Evolutionary conservation across 345 rosid species (phyloP), one percentile per base, ranked within the genome.

Genomic region (Hypericum perforatum): DNA sequence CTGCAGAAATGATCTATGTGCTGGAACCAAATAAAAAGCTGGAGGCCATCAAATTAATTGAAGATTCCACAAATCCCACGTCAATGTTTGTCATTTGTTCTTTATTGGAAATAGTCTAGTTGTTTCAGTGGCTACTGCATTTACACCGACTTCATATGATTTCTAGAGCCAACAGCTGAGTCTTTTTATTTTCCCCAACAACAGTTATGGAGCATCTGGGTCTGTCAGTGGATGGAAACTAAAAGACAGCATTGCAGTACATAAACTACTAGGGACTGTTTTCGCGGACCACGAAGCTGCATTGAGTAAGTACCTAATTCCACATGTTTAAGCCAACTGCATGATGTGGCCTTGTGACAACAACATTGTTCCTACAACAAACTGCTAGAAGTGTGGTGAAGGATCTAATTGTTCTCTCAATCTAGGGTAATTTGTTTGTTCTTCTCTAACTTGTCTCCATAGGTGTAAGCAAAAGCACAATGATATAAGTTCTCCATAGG

Each of bases 201-300:
- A 42, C 45, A 91, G 98, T 68, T 63, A 70, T 57, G 88, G 82
- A 52, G 81, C 85, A 36, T 67, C 71, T 50, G 95, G 90, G 65
- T 65, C 74, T 41, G 73, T 83, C 54, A 62, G 8, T 57, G 82
- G 60, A 57, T 92, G 98, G 96, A 92, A 81, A 66, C 94, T 88
- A 41, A 78, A 73, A 59, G 98, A 92, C 71, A 81, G 94, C 66
- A 76, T 81, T 70, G 70, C 75, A 41, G 83, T 88, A 57, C 94
- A 85, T 75, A 78, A 77, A 54, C 80, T 85, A 56, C 68, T 91
- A 7, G 75, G 61, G 37, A 59, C 71, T 14, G 77, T 74, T 65
- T 57, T 85, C 58, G 14, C 42, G 22, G 90, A 87, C 49, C 65
- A 73, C 39, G 94, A 82, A 61, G 86, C 95, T 57, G 88, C 95